Percentiles rank a stretch among this genome's conserved stretches.
These are phyloP conservation scores for Pichia sp. DNA, from an alignment of 1,139 yeast genomes.

Conservation along the genomic window DNA sequence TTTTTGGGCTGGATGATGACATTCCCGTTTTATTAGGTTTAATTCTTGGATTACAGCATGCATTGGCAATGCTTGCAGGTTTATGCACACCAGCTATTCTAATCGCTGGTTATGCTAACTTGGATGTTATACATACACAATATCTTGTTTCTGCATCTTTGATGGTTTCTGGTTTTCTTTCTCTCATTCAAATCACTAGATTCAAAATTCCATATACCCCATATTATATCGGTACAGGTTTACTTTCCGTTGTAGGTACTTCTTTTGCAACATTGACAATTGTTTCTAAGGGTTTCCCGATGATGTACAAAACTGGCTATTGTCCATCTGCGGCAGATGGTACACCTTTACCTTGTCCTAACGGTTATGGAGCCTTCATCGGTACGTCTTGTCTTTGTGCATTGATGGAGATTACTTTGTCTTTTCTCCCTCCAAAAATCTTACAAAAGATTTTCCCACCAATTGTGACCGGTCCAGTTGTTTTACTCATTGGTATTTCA, in stretches of 20 bases:
- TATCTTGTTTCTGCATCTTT: conserved; percentile 74
- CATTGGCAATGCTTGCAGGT: conserved; percentile 88
- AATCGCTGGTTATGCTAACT: conserved; percentile 54
- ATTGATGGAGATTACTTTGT: conserved; percentile 58
- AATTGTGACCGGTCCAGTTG: conserved; percentile 88
- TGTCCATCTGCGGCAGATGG: conserved; percentile 61
- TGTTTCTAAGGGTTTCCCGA: conserved; percentile 65
- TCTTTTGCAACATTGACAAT: conserved; percentile 86
- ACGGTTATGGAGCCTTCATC: conserved; percentile 76
- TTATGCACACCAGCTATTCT: conserved; percentile 79
- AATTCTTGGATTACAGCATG: conserved; percentile 76
- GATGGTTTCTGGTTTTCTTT: conserved; percentile 67
- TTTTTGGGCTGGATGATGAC: conserved; percentile 69
- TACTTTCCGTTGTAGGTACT: conserved; percentile 82
- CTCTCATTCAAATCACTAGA: conserved; percentile 72
- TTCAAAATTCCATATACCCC: conserved; percentile 66
- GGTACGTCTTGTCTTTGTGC: conserved; percentile 75
- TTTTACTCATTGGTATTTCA: conserved; percentile 66
- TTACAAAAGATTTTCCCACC: conserved; percentile 79
- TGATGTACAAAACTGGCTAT: conserved; percentile 67
- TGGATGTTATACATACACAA: conserved; percentile 43
- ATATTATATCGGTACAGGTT: conserved; percentile 78
- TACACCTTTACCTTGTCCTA: conserved; percentile 66
- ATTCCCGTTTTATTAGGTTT: conserved; percentile 75
- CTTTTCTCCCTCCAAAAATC: conserved; percentile 66